These are phyloP conservation scores for Penicillium fuscoglaucum DNA, from an alignment of 2,329 filamentous ascomycete genomes.

Conservation along the genomic window DNA sequence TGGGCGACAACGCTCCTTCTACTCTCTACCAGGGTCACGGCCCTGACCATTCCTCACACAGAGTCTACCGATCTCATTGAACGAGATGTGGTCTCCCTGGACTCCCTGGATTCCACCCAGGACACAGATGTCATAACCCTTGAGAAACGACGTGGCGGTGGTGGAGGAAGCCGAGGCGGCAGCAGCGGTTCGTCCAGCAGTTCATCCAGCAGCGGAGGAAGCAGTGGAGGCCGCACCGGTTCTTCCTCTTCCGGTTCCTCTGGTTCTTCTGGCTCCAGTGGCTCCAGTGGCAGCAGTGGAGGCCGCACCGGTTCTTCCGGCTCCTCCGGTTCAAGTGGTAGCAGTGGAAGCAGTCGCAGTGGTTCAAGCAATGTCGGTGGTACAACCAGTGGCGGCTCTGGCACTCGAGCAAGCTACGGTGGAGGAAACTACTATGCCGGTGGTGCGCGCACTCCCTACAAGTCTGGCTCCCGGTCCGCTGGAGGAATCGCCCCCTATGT, in stretches of 20 bases:
- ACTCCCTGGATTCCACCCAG: constrained; percentile 3
- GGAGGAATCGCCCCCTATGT: constrained; percentile 53
- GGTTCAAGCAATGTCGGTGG: constrained; percentile 33
- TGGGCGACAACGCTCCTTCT: constrained; percentile 30
- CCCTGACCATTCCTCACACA: constrained; percentile 28
- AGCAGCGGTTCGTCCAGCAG: constrained; percentile 29
- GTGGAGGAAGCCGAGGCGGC: constrained; percentile 42
- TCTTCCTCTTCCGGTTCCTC: constrained; percentile 7
- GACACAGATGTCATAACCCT: constrained; percentile 30
- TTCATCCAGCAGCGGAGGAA: constrained; percentile 29
- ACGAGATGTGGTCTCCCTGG: constrained; percentile 12
- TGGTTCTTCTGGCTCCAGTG: too few species aligned
- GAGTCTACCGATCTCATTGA: constrained; percentile 23
- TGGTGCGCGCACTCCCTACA: constrained; percentile 55
- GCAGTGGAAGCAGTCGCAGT: constrained; percentile 24
- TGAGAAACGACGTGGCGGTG: constrained; percentile 53
- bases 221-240: constrained; percentile 28
- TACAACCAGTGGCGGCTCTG: constrained; percentile 24
- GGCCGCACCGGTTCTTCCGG: constrained; percentile 24
- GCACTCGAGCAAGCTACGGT: constrained; percentile 47
- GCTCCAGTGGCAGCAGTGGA: constrained; percentile 11
- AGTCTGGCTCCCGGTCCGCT: constrained; percentile 46
- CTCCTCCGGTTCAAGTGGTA: constrained; percentile 13
- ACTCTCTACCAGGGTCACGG: constrained; percentile 31
- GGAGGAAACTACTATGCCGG: constrained; percentile 57